Percentiles rank a stretch among this genome's conserved stretches.
Evolutionary conservation across 2,329 filamentous ascomycete genomes (phyloP).

Genomic region (Botryotinia calthae): DNA sequence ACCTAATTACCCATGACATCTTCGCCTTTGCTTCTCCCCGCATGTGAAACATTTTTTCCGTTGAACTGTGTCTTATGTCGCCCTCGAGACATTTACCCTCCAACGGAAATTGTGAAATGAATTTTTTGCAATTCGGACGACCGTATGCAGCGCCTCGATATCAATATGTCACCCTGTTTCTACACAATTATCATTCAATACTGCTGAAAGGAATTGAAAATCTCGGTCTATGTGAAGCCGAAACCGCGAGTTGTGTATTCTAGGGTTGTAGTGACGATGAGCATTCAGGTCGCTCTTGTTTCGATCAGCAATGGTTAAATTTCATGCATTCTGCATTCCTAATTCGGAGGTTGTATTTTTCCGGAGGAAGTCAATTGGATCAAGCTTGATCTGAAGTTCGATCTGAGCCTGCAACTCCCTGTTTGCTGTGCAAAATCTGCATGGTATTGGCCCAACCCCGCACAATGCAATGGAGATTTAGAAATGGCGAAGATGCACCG

Average conservation of each 20-base stretch:
- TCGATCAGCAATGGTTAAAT: background rate
- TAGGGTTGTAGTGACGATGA: background rate
- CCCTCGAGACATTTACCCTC: background rate
- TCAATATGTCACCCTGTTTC: too few relatives aligned
- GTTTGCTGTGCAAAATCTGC: background rate
- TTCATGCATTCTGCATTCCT: background rate
- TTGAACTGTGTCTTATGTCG: background rate
- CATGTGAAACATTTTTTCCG: background rate
- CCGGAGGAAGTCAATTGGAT: background rate
- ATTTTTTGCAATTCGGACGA: background rate
- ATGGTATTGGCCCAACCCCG: background rate
- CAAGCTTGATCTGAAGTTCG: background rate
- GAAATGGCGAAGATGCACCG: background rate
- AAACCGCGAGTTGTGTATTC: background rate
- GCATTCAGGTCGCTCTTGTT: background rate
- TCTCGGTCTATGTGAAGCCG: background rate
- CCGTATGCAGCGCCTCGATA: background rate
- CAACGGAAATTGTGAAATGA: background rate
- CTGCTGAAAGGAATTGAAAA: background rate
- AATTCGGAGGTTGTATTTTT: background rate
- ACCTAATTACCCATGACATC: background rate
- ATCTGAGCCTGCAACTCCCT: background rate
- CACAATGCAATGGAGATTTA: background rate
- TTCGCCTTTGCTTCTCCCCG: background rate
- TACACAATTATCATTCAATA: background rate